Base-by-base conservation (phyloP, 345 rosid genomes). In the Excoecaria agallocha region DNA sequence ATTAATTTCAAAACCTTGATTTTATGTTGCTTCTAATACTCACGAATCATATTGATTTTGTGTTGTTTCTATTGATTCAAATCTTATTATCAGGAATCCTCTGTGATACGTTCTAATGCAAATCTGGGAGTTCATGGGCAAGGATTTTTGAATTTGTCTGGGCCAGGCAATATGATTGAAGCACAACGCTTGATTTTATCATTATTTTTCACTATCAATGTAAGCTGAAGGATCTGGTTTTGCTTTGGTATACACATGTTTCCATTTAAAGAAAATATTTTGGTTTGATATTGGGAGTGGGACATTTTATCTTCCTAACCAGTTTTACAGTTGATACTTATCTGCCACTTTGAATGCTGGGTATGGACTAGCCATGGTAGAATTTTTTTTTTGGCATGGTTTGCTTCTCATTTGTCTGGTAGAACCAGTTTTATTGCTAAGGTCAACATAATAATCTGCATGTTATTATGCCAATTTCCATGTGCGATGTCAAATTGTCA, bases 101-200 rank as follows among this genome's bases (percentile, higher is more conserved):
- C 93, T 65, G 79, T 87, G 20, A 87, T 89, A 82, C 91, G 79
- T 83, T 89, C 93, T 57, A 87, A 86, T 85, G 91, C 91, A 60
- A 84, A 89, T 84, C 81, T 89, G 77, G 93, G 91, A 81, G 89
- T 89, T 74, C 89, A 85, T 68, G 91, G 93, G 25, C 93, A 89
- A 84, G 91, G 91, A 39, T 87, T 66, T 72, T 64, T 89, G 68
- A 89, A 89, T 84, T 85, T 89, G 70, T 83, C 93, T 54, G 93
- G 93, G 78, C 82, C 86, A 54, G 93, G 93, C 6, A 82, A 89
- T 77, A 66, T 74, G 72, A 87, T 89, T 80, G 91, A 89, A 68
- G 87, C 93, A 15, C 89, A 86, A 66, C 91, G 89, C 45, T 79
- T 89, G 73, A 84, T 84, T 72, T 79, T 89, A 57, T 86, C 93